phyloP scores from a whole-genome alignment of 768 basidiomycete species.

The Termitomyces sp. region DNA sequence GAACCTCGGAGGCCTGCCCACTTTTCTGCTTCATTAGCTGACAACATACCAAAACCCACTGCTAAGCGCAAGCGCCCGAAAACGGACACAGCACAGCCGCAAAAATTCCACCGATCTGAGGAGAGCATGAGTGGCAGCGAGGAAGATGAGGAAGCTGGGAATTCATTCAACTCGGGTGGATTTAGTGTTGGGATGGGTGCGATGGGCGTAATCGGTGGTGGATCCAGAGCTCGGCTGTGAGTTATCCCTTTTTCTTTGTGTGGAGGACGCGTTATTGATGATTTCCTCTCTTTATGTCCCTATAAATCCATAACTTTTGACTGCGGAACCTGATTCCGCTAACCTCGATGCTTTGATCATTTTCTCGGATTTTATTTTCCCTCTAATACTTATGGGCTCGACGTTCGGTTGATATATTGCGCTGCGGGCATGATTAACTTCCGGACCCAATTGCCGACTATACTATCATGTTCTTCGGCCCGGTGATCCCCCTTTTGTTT shows the following conservation, averaged over 20 bases:
- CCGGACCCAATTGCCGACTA: background rate
- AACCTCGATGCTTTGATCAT: background rate
- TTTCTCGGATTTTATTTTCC: background rate
- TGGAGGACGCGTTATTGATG: slow-evolving; percentile 10
- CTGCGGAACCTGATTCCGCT: background rate
- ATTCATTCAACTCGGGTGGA: slow-evolving; percentile 21
- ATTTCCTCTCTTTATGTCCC: slow-evolving; percentile 7
- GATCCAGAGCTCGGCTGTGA: slow-evolving; percentile 32
- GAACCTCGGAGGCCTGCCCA: background rate
- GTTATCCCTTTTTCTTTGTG: slow-evolving; percentile 14
- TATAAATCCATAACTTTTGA: background rate
- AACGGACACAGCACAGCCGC: slow-evolving; percentile 6
- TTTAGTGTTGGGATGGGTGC: slow-evolving; percentile 44
- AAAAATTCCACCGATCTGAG: slow-evolving; percentile 11
- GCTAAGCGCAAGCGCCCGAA: slow-evolving; percentile 21
- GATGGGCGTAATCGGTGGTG: slow-evolving; percentile 30
- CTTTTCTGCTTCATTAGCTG: slow-evolving; percentile 2
- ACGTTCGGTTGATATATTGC: background rate
- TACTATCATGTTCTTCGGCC: background rate
- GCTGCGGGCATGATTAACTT: background rate
- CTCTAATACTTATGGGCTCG: background rate
- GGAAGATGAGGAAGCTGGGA: slow-evolving; percentile 31
- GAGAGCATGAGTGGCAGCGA: slow-evolving; percentile 30
- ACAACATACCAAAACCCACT: slow-evolving; percentile 4
- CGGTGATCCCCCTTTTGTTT: background rate